Conservation (phyloP, 1,284 basidiomycete species). For the Austroboletus niveus region DNA sequence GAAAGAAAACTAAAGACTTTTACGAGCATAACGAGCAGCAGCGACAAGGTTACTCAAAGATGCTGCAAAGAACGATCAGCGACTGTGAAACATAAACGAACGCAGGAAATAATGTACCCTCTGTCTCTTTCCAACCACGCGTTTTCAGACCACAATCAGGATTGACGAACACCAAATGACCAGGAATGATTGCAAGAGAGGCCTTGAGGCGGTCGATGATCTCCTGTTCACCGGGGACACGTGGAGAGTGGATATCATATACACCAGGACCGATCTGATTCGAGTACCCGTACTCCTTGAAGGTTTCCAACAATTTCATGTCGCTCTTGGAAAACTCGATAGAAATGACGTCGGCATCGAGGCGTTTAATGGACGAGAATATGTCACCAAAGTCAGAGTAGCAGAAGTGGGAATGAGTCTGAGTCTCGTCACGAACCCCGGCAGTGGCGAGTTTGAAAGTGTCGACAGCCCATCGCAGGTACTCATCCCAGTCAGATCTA, state of each 20-base stretch:
- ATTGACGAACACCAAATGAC: slow-evolving; percentile 88
- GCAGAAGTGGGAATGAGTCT: slow-evolving; percentile 98
- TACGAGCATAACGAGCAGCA: slow-evolving; percentile 88
- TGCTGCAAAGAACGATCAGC: slow-evolving; percentile 34
- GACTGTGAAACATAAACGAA: background rate
- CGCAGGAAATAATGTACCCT: slow-evolving; percentile 40
- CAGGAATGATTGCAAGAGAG: slow-evolving; percentile 80
- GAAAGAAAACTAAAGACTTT: slow-evolving; percentile 54
- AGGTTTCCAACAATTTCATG: slow-evolving; percentile 95
- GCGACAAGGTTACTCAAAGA: slow-evolving; percentile 88
- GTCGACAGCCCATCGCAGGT: slow-evolving; percentile 96
- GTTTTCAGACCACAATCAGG: slow-evolving; percentile 93
- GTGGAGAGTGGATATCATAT: slow-evolving; percentile 99
- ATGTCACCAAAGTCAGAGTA: slow-evolving; percentile 97
- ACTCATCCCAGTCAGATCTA: slow-evolving; percentile 90
- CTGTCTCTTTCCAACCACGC: slow-evolving; percentile 95
- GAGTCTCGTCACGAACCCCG: slow-evolving; percentile 87
- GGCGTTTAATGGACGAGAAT: slow-evolving; percentile 95
- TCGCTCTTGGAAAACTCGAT: slow-evolving; percentile 98
- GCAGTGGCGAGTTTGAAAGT: slow-evolving; percentile 96
- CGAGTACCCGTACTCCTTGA: slow-evolving; percentile 94
- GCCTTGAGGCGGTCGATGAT: slow-evolving; percentile 90
- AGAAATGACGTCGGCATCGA: slow-evolving; percentile 99
- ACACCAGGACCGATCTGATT: slow-evolving; percentile 99
- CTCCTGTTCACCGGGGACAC: slow-evolving; percentile 93